Base-by-base conservation (phyloP, 805 yeast species). In the Clavispora santaluciae region DNA sequence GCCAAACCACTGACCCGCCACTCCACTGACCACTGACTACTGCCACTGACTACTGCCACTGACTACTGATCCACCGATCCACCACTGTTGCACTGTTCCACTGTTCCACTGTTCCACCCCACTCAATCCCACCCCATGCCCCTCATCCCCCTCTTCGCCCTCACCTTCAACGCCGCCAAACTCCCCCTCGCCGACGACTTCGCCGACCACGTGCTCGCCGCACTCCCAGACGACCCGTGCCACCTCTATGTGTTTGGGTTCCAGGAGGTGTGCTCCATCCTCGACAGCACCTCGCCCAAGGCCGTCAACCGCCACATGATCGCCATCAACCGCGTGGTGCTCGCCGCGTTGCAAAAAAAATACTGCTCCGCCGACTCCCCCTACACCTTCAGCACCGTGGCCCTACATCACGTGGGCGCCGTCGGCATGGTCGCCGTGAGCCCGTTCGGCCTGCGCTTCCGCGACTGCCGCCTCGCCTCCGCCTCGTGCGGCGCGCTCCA, bases 131-230 rank as follows among this genome's bases (percentile, higher is more conserved):
- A 26, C 6, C 16, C 29, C 16, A 8, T 9, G 6, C 6, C 5
- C 26, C 5, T 13, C 17, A 26, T 56, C 22, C 56, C 57, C 8
- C 46, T 69, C 5, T 69, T 53, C 44, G 50, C 68, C 16, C 58
- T 68, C 43, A 79, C 87, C 0, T 77, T 75, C 59, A 82, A 82
- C 51, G 73, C 81, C 55, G 83, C 75, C 12, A 81, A 80, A 44
- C 51, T 43, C 15, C 53, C 62, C 5, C 66, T 78, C 18, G 53
- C 64, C 16, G 57, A 63, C 1, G 43, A 48, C 1, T 61, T 72
- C n/a, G 34, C 52, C 1, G 50, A 60, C 3, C 57, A 63, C 7
- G 40, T 71, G 0, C 49, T 55, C 2, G 39, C 44, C 9, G 43
- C 56, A 17, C 49, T 64, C 24, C 67, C 72, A 9, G 45, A 48